A percentile compares a stretch with the other conserved stretches of the same genome.
These are phyloP conservation scores for Penstemon eatonii DNA, from an alignment of 257 asterid species.

Conservation along the genomic window DNA sequence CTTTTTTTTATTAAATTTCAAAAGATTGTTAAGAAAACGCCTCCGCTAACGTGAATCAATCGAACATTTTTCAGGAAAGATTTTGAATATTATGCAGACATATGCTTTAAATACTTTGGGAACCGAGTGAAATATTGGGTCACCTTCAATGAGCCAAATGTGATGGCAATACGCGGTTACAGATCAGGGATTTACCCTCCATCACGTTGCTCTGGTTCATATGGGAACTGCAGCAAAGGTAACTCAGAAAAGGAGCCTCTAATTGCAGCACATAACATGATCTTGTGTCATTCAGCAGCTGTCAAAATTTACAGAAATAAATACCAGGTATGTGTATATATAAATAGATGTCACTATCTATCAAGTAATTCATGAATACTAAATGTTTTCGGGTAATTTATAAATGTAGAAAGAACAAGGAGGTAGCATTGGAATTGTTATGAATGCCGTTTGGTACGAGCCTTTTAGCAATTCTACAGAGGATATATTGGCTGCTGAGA, in stretches of 20 bases:
- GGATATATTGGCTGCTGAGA: constrained; percentile 56
- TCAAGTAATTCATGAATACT: background rate
- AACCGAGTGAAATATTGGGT: constrained; percentile 66
- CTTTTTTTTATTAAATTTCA: no score
- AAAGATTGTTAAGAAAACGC: background rate
- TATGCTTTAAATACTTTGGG: constrained; percentile 62
- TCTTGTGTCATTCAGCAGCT: constrained; percentile 58
- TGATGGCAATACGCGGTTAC: constrained; percentile 50
- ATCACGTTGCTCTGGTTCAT: constrained; percentile 44
- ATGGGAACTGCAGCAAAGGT: constrained; percentile 54
- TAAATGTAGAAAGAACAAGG: constrained; percentile 44
- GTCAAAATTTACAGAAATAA: constrained; percentile 42
- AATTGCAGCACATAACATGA: constrained; percentile 67
- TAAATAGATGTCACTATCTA: background rate
- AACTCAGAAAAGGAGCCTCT: constrained; percentile 58
- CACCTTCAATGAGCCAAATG: constrained; percentile 68
- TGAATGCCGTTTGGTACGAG: constrained; percentile 57
- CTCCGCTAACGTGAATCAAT: background rate
- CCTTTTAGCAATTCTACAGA: constrained; percentile 49
- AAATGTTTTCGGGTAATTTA: background rate
- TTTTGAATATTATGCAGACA: constrained; percentile 50
- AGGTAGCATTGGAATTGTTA: constrained; percentile 52
- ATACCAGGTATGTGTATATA: constrained; percentile 43
- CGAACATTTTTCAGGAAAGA: constrained; percentile 50
- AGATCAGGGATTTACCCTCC: constrained; percentile 58